Conservation (phyloP, 306 rosid species). For the Cicer judaicum region DNA sequence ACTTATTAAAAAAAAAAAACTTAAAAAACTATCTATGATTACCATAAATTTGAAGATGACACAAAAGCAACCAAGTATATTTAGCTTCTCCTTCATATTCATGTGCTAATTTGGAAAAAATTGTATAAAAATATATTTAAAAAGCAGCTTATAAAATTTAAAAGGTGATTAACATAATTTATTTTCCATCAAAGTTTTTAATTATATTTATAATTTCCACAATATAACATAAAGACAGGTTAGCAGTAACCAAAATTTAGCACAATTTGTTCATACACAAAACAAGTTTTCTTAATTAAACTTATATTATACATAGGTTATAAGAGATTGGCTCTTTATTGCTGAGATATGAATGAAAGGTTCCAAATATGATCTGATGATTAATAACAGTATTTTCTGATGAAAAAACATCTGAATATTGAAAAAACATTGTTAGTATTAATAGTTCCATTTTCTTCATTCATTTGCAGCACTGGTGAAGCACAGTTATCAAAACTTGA, state of each 20-base stretch:
- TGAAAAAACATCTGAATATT: conserved; percentile 46
- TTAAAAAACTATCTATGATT: conserved; percentile 10
- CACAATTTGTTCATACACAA: conserved; percentile 14
- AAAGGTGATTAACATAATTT: not conserved
- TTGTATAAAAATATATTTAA: not conserved
- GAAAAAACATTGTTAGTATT: conserved; percentile 34
- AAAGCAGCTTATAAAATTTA: not conserved
- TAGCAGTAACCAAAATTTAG: conserved; percentile 10
- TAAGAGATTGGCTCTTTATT: conserved; percentile 15
- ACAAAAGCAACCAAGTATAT: not conserved
- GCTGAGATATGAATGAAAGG: not conserved
- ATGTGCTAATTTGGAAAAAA: conserved; percentile 11
- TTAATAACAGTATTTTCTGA: not conserved
- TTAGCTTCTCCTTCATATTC: conserved; percentile 9
- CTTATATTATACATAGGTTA: conserved; percentile 16
- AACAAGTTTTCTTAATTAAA: conserved; percentile 13
- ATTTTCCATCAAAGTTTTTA: not conserved
- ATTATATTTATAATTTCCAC: conserved; percentile 18
- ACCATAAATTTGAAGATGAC: not conserved
- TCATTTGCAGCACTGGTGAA: conserved; percentile 29
- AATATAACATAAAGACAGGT: not conserved
- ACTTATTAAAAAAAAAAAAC: not conserved
- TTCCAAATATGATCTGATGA: not conserved
- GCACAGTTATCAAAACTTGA: conserved; percentile 49
- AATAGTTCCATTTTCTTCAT: conserved; percentile 25